Conservation (phyloP, 352 stramenopile genomes). For the Achlya hypogyna region DNA sequence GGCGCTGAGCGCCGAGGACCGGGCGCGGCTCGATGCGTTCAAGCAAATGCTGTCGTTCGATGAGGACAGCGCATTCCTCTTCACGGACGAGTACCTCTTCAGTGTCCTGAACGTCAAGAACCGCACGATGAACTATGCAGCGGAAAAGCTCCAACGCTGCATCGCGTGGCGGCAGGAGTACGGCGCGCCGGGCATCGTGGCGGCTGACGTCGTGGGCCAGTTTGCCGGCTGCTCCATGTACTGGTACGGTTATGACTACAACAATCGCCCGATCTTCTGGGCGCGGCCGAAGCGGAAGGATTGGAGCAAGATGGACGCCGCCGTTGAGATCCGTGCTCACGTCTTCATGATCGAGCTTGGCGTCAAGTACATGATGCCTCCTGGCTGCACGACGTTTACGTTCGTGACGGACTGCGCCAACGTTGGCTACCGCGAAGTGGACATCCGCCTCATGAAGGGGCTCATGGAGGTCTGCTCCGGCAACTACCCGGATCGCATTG, state of each 20-base stretch:
- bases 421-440: constrained; percentile 37
- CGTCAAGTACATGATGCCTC: constrained; percentile 45
- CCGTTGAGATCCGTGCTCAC: constrained; percentile 45
- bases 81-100: constrained; percentile 48
- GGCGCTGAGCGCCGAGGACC: constrained; percentile 14
- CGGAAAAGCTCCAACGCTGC: constrained; percentile 47
- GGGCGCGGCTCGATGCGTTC: constrained; percentile 23
- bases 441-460: constrained; percentile 50
- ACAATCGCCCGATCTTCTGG: constrained; percentile 58
- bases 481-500: constrained; percentile 60
- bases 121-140: constrained; percentile 45
- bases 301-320: constrained; percentile 47
- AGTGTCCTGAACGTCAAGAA: constrained; percentile 55
- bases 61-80: constrained; percentile 40
- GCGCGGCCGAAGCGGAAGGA: constrained; percentile 51
- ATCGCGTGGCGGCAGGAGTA: constrained; percentile 43
- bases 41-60: constrained; percentile 21
- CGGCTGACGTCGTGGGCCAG: constrained; percentile 35
- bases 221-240: constrained; percentile 51
- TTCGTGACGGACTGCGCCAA: constrained; percentile 48
- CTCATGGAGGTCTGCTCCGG: constrained; percentile 52
- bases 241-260: constrained; percentile 61
- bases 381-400: constrained; percentile 47
- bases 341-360: constrained; percentile 49
- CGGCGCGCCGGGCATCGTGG: constrained; percentile 29